Evolutionary conservation across 2,329 filamentous ascomycete genomes (phyloP), one percentile per base, ranked within the genome.

Genomic region (Alternaria brassicae): DNA sequence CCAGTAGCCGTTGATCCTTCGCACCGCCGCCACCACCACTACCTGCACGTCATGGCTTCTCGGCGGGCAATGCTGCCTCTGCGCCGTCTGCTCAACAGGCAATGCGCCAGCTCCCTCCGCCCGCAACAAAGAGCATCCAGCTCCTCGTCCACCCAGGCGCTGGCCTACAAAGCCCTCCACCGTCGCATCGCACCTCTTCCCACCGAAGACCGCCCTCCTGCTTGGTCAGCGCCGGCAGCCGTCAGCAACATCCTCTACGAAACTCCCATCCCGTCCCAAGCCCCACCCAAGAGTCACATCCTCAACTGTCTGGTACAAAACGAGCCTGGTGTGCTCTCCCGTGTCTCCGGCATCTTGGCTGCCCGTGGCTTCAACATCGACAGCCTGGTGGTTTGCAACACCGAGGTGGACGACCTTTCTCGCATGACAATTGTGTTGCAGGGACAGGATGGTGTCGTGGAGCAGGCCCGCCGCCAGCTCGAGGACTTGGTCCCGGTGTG

Each of bases 241-340:
- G 95, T 99, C 67, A 96, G 92, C 77, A 97, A 94, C 79, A 99
- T 99, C 77, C 91, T 99, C 79, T 99, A 99, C 84, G 95, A 99
- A 85, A 98, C 93, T 3, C 95, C 95, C 6, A 85, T 91, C 17
- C 91, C 93, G 7, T 93, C 92, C 13, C 85, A 85, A 71, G 89
- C 89, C 23, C 94, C 95, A 8, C 90, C 92, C 42, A 98, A 97
- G 83, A 90, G 93, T 54, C 95, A 99, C 81, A 88, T 99, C 76
- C 89, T 99, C 80, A 99, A 99, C 83, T 99, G 95, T 79, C 87
- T 99, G 62, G 95, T 99, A 61, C 95, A 99, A 81, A 99, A 99
- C 82, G 95, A 99, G 83, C 95, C 95, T 12, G 95, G 95, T 82
- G 95, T 99, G 57, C 85, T 99, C 58, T 98, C 94, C 52, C 93